phyloP scores from a whole-genome alignment of 768 basidiomycete genomes.

The Lyophyllum atratum region DNA sequence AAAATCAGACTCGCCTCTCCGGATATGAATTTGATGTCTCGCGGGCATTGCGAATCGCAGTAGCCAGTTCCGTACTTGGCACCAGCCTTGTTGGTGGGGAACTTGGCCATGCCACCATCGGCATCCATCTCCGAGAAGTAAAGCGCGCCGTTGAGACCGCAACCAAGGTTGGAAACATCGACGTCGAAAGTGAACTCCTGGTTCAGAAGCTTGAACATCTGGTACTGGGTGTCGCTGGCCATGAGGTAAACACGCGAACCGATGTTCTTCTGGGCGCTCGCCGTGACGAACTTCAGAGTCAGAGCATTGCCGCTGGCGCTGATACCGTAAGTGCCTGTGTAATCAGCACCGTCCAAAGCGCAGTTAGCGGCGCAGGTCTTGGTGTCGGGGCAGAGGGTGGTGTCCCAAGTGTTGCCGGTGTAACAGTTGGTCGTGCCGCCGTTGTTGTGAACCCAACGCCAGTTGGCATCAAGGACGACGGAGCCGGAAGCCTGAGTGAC shows the following conservation, averaged over 20 bases:
- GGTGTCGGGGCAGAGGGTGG: slow-evolving; percentile 49
- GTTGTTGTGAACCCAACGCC: slow-evolving; percentile 53
- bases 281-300: slow-evolving; percentile 51
- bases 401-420: slow-evolving; percentile 59
- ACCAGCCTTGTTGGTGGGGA: slow-evolving; percentile 57
- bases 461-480: slow-evolving; percentile 57
- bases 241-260: slow-evolving; percentile 54
- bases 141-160: slow-evolving; percentile 46
- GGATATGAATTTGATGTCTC: slow-evolving; percentile 61
- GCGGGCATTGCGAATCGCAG: slow-evolving; percentile 53
- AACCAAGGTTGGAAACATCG: slow-evolving; percentile 56
- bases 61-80: slow-evolving; percentile 42
- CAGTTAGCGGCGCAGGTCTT: slow-evolving; percentile 47
- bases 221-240: slow-evolving; percentile 45
- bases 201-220: slow-evolving; percentile 48
- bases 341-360: slow-evolving; percentile 48
- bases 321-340: slow-evolving; percentile 53
- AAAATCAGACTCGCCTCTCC: slow-evolving; percentile 39
- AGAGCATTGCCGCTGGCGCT: slow-evolving; percentile 48
- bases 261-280: slow-evolving; percentile 35
- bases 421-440: slow-evolving; percentile 45
- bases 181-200: slow-evolving; percentile 66
- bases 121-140: slow-evolving; percentile 47
- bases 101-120: slow-evolving; percentile 52
- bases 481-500: slow-evolving; percentile 31